Percentiles rank a stretch among this genome's conserved stretches.
Conservation (phyloP, 192 early-diverging fungal species). For the Chytriomyces confervae region DNA sequence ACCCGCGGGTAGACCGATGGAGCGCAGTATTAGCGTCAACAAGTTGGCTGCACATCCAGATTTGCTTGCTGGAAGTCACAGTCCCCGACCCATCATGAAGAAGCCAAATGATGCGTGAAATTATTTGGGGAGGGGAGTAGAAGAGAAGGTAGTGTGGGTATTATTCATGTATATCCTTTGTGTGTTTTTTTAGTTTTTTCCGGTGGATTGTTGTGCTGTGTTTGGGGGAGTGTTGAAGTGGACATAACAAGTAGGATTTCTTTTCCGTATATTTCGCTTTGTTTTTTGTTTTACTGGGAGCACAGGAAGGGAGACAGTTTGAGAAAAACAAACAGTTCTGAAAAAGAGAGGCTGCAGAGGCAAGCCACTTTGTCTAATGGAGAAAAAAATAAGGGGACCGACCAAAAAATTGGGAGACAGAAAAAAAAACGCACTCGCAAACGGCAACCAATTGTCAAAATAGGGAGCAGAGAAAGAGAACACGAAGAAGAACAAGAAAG, state of each 20-base stretch:
- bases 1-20: background rate
- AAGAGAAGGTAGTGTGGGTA: too few species aligned
- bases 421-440: background rate
- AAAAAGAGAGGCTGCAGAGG: background rate
- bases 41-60: conserved; percentile 17
- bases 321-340: background rate
- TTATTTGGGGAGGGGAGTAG: too few species aligned
- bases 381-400: background rate
- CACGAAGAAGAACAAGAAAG: background rate
- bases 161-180: too few species aligned
- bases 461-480: background rate
- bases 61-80: conserved; percentile 40
- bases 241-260: too few species aligned
- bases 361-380: background rate
- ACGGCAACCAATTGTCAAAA: background rate
- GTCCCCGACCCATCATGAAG: conserved; percentile 37
- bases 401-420: background rate
- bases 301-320: background rate
- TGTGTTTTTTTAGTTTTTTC: too few species aligned
- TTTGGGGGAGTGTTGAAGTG: too few species aligned
- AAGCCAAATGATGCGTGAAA: conserved; percentile 9
- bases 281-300: too few species aligned
- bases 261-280: too few species aligned
- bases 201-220: too few species aligned
- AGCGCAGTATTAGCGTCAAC: background rate